Conservation (phyloP, 1,139 yeast genomes). For the Pichia sp. region DNA sequence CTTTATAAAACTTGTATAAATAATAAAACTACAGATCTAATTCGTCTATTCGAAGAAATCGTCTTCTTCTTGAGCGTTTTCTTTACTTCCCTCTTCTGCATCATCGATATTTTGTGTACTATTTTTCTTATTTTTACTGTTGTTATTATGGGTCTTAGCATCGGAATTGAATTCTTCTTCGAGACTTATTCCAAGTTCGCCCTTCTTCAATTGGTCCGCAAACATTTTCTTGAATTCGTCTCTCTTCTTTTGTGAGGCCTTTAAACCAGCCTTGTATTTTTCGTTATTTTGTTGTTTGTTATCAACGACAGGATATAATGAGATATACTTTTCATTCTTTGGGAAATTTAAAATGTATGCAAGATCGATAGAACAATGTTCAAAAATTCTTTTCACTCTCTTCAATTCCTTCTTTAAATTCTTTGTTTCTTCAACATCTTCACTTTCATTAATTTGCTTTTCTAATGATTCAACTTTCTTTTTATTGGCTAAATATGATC, state of each 20-base stretch:
- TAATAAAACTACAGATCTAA: not conserved
- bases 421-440: constrained; percentile 30
- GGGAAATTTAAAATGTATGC: constrained; percentile 83
- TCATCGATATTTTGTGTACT: constrained; percentile 2
- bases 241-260: constrained; percentile 49
- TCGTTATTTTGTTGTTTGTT: constrained; percentile 30
- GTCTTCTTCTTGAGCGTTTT: constrained; percentile 37
- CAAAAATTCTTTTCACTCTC: constrained; percentile 49
- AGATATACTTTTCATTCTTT: constrained; percentile 72
- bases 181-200: constrained; percentile 54
- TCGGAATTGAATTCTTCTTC: constrained; percentile 46
- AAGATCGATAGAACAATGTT: constrained; percentile 65
- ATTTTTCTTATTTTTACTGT: constrained; percentile 10
- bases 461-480: constrained; percentile 45
- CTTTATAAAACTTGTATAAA: not conserved
- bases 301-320: constrained; percentile 56
- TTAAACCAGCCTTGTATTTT: constrained; percentile 46
- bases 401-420: constrained; percentile 52
- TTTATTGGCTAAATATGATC: constrained; percentile 66
- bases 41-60: constrained; percentile 45
- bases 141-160: constrained; percentile 34
- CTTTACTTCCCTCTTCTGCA: constrained; percentile 4
- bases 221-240: constrained; percentile 50
- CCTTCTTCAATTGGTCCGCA: constrained; percentile 48
- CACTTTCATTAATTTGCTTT: constrained; percentile 16